These are phyloP conservation scores for Benincasa hispida DNA, from an alignment of 306 rosid genomes.

Conservation along the genomic window DNA sequence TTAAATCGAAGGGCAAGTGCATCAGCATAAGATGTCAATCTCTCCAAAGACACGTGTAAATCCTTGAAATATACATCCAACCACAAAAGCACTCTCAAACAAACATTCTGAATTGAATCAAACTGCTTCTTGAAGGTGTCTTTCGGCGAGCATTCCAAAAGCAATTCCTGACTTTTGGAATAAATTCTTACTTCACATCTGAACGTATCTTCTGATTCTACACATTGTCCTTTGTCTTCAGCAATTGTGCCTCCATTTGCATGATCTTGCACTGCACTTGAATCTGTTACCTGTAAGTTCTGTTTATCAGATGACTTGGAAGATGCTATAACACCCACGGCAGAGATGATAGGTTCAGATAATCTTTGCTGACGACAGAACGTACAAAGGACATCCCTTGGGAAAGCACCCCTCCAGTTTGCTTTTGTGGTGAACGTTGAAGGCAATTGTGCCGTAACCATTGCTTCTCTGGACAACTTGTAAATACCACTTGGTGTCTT, in stretches of 20 bases:
- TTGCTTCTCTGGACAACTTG: conserved; percentile 76
- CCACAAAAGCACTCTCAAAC: conserved; percentile 68
- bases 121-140: conserved; percentile 51
- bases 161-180: conserved; percentile 44
- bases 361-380: conserved; percentile 84
- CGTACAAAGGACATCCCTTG: conserved; percentile 64
- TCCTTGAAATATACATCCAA: conserved; percentile 47
- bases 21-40: conserved; percentile 29
- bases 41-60: conserved; percentile 28
- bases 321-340: conserved; percentile 19
- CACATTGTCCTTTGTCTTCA: conserved; percentile 23
- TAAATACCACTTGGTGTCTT: conserved; percentile 81
- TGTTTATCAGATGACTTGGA: conserved; percentile 36
- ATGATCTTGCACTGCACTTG: conserved; percentile 18
- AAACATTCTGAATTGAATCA: conserved; percentile 70
- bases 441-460: conserved; percentile 68
- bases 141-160: conserved; percentile 53
- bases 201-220: conserved; percentile 32
- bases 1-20: conserved; percentile 31
- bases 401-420: conserved; percentile 87
- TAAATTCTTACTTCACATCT: conserved; percentile 51
- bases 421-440: conserved; percentile 44
- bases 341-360: conserved; percentile 53
- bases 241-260: conserved; percentile 23
- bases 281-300: conserved; percentile 36